These are phyloP conservation scores for Ganoderma meredithae DNA, from an alignment of 1,284 basidiomycete species.

Conservation along the genomic window DNA sequence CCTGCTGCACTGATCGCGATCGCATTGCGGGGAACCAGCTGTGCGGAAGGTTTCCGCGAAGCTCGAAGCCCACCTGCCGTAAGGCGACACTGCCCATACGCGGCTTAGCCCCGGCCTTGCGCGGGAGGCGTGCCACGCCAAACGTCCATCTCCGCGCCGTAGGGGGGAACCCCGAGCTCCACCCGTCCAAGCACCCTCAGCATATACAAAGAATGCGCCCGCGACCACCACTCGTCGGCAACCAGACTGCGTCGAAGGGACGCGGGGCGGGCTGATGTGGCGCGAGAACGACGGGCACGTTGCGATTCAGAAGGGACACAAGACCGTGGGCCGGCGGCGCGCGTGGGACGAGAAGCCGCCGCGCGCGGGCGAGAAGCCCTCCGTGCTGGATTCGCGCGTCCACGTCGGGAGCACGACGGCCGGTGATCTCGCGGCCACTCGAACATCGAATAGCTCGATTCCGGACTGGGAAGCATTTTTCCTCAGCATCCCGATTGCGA, in stretches of 20 bases:
- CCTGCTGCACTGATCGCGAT: slow-evolving; percentile 16
- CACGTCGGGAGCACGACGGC: slow-evolving; percentile 5
- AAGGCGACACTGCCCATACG: slow-evolving; percentile 11
- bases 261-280: not conserved
- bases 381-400: slow-evolving; percentile 3
- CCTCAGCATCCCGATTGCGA: not conserved
- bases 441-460: not conserved
- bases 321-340: slow-evolving; percentile 1
- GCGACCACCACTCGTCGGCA: not conserved
- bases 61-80: slow-evolving; percentile 18
- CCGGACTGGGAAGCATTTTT: not conserved
- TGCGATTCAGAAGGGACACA: slow-evolving; percentile 6
- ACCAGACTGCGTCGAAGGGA: not conserved
- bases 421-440: slow-evolving; percentile 12
- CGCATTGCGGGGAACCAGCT: slow-evolving; percentile 14
- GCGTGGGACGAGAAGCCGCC: slow-evolving; percentile 11
- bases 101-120: slow-evolving; percentile 25
- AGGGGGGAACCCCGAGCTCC: no score
- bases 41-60: slow-evolving; percentile 33
- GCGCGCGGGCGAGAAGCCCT: slow-evolving; percentile 5
- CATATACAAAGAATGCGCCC: no score
- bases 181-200: no score
- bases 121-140: not conserved
- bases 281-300: slow-evolving; percentile 11
- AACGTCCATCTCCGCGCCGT: not conserved